Evolutionary conservation across 2,329 filamentous ascomycete genomes (phyloP), one percentile per base, ranked within the genome.

Genomic region (Paraphoma sp.): DNA sequence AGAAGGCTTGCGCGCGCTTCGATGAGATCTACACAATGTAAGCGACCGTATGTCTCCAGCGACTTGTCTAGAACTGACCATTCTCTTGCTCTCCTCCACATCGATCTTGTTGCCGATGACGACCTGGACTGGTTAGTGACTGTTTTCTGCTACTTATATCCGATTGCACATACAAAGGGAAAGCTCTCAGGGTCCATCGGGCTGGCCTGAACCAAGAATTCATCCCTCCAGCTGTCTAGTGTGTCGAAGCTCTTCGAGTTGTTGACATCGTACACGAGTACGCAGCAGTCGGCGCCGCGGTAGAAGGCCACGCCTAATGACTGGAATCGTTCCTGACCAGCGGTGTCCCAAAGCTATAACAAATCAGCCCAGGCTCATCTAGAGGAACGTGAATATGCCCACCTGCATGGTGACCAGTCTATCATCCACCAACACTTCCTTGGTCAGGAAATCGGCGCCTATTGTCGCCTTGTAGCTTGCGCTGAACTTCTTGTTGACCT

Each of bases 401-500:
- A 92, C 91, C 89, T 98, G 95, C 93, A 99, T 98, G 36, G 95
- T 99, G 65, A 99, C 95, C 74, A 98, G 87, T 75, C 94, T 87
- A 80, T 98, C 95, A 80, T 98, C 95, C 52, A 99, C 94, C 64
- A 97, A 84, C 41, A 99, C 95, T 82, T 99, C 95, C 78, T 97
- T 96, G 54, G 95, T 99, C 59, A 99, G 84, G 81, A 99, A 99
- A 80, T 99, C 95, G 77, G 95, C 95, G 67, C 95, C 95, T 77
- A 99, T 99, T 45, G 95, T 99, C 57, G 95, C 95, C 83, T 99
- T 99, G 88, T 99, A 99, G 83, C 93, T 97, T 68, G 93, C 94
- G 78, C 93, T 97, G 84, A 99, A 99, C 80, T 99, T 98, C 84
- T 99, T 99, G 85, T 99, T 99, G 86, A 99, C 94, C 94, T 98